phyloP scores from a whole-genome alignment of 2,329 filamentous ascomycete genomes.

The Thermomyces lanuginosus region DNA sequence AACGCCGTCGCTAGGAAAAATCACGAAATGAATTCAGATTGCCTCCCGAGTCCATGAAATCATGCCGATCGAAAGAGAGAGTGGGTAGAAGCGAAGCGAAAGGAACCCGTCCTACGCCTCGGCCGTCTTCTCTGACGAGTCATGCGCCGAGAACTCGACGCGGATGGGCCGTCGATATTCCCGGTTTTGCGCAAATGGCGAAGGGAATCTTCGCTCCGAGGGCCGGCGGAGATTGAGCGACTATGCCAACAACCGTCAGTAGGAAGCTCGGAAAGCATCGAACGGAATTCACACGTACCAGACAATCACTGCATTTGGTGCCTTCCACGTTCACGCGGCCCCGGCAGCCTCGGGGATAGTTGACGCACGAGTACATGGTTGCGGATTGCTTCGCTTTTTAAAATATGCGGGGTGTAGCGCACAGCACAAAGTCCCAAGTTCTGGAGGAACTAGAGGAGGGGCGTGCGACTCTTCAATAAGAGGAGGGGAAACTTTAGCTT shows the following conservation, averaged over 20 bases:
- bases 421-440: no score
- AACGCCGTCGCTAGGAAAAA: no score
- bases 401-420: no score
- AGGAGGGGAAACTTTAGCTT: no score
- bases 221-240: constrained; percentile 7
- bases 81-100: constrained; percentile 1
- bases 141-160: constrained; percentile 3
- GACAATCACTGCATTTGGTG: constrained; percentile 29
- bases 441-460: no score
- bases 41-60: no score
- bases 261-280: neutral
- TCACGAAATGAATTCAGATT: no score
- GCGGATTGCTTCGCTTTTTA: no score
- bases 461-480: no score
- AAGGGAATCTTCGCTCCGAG: constrained; percentile 1
- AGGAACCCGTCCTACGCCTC: constrained; percentile 4
- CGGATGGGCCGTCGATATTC: constrained; percentile 5
- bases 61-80: no score
- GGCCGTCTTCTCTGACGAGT: constrained; percentile 5
- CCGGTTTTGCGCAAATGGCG: constrained; percentile 6
- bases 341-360: constrained; percentile 32
- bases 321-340: constrained; percentile 29
- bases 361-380: constrained; percentile 32
- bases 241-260: neutral
- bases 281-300: constrained; percentile 18